Conservation (phyloP, 305 asterid genomes). For the Fraxinus albicans region DNA sequence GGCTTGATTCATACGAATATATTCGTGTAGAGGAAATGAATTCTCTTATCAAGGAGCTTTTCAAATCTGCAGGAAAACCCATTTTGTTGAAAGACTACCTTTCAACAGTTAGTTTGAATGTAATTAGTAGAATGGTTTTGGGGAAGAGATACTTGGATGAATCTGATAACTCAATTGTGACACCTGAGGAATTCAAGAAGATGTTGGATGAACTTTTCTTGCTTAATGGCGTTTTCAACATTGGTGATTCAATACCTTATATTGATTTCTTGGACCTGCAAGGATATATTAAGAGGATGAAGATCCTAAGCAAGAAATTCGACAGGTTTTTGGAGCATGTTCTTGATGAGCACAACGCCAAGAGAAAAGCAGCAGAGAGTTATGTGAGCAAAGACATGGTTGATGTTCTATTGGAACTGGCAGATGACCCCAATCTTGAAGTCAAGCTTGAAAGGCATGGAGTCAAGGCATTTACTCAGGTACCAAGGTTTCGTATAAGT, state of each 20-base stretch:
- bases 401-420: conserved; percentile 71
- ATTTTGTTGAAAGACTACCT: no score
- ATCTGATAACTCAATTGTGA: no score
- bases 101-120: no score
- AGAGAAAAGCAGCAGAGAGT: conserved; percentile 23
- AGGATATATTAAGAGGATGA: conserved; percentile 89
- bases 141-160: no score
- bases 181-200: conserved; percentile 34
- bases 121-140: no score
- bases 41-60: no score
- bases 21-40: no score
- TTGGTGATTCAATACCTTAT: conserved; percentile 74
- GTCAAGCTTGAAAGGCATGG: conserved; percentile 84
- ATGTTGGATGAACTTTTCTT: conserved; percentile 74
- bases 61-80: no score
- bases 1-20: no score
- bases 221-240: conserved; percentile 67
- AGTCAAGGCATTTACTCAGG: conserved; percentile 88
- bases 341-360: conserved; percentile 50
- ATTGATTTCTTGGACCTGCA: conserved; percentile 70
- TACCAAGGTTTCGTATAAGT: background rate
- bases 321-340: conserved; percentile 72
- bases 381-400: conserved; percentile 58
- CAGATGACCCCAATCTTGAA: conserved; percentile 68
- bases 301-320: conserved; percentile 63